Evolutionary conservation across 148 eudicot species (phyloP), one percentile per base, ranked within the genome.

Genomic region (Spergularia marina): DNA sequence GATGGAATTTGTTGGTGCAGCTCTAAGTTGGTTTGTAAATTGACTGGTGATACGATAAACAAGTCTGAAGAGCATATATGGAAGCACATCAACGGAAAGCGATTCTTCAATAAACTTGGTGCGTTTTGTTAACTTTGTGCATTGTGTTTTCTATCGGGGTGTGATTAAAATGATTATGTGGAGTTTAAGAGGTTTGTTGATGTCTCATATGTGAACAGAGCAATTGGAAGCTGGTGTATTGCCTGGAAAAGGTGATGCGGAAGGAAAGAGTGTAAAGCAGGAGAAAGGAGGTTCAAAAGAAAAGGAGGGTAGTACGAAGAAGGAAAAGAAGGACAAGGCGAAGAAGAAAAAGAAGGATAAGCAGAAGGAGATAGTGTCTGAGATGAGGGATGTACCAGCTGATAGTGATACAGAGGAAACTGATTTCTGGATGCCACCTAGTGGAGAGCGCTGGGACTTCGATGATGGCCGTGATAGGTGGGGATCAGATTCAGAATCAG

Each of bases 51-150:
- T 68, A 85, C 87, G 17, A 76, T 91, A 51, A 94, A 94, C 78
- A 94, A 91, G 80, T 75, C 89, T 49, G 98, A 94, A 84, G 96
- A 94, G 86, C 98, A 94, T 77, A 94, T 94, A 79, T 94, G 98
- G 98, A 94, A 94, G 83, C 98, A 91, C 85, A 91, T 94, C 74
- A 91, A 83, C 23, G 98, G 98, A 73, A 94, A 80, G 76, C 88
- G 90, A 12, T 94, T 94, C 79, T 85, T 90, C 77, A 87, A 81
- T 87, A 87, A 86, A 84, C 77, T 94, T 74, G 98, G 98, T 94
- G 82, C 75, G 89, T 77, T 49, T 54, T 66, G 59, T 67, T 70
- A 16, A 21, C 34, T 14, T 36, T 13, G 12, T 25, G n/a, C 6
- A 57, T 76, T 9, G 9, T 51, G 17, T 44, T 25, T 60, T 39